phyloP scores from a whole-genome alignment of 495 filamentous ascomycete genomes.

The Penicillium crystallinum region DNA sequence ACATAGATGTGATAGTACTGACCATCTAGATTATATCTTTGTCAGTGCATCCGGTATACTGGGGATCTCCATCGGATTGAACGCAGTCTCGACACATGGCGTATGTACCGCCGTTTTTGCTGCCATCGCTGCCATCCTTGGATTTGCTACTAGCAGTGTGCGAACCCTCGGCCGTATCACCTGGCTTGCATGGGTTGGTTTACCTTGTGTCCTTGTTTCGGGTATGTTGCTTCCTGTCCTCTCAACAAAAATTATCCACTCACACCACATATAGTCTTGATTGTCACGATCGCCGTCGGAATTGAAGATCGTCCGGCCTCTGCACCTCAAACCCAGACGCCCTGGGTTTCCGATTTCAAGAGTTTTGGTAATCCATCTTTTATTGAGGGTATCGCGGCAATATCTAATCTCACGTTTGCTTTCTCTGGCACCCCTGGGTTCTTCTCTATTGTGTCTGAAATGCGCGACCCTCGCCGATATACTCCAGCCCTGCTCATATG shows the following conservation, averaged over 20 bases:
- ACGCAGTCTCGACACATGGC: constrained; percentile 54
- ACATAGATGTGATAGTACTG: constrained; percentile 46
- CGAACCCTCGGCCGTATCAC: constrained; percentile 29
- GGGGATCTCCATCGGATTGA: constrained; percentile 65
- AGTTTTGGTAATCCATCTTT: constrained; percentile 23
- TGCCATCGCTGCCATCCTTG: constrained; percentile 27
- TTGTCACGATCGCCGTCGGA: constrained; percentile 61
- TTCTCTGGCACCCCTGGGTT: constrained; percentile 54
- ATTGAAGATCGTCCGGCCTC: constrained; percentile 34
- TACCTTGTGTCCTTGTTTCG: constrained; percentile 27
- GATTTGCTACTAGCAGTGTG: constrained; percentile 24
- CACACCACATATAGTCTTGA: constrained; percentile 52
- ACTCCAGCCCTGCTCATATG: constrained; percentile 45
- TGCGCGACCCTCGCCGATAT: constrained; percentile 59
- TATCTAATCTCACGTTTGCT: constrained; percentile 63
- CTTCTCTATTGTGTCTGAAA: constrained; percentile 67
- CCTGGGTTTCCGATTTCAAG: constrained; percentile 23
- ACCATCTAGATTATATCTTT: constrained; percentile 38
- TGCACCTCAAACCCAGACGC: constrained; percentile 13
- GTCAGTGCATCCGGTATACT: constrained; percentile 44
- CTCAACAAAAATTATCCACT: constrained; percentile 15
- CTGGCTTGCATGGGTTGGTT: constrained; percentile 34
- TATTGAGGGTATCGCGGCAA: constrained; percentile 43
- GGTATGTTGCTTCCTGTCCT: constrained; percentile 42
- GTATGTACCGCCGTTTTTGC: constrained; percentile 50